phyloP scores from a whole-genome alignment of 306 rosid genomes.

The Lupinus albus region DNA sequence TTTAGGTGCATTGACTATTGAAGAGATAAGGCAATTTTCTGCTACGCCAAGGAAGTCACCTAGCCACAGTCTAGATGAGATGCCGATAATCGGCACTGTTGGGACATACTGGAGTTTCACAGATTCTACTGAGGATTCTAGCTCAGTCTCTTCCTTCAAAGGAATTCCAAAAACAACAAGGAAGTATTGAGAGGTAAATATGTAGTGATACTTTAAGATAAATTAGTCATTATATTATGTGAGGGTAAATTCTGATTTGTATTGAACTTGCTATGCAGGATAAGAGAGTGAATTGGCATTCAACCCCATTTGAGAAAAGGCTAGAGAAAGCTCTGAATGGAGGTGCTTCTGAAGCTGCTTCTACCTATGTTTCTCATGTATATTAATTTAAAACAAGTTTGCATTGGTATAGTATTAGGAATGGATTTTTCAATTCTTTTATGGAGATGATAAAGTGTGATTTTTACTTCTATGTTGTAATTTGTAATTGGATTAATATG shows the following conservation, averaged over 20 bases:
- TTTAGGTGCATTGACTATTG: slow-evolving; percentile 80
- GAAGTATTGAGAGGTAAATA: slow-evolving; percentile 83
- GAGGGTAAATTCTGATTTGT: slow-evolving; percentile 53
- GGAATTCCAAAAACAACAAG: slow-evolving; percentile 88
- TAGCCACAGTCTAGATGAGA: slow-evolving; percentile 65
- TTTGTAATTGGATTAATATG: slow-evolving; percentile 25
- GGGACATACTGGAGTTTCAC: slow-evolving; percentile 71
- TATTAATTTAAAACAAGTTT: slow-evolving; percentile 32
- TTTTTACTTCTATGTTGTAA: slow-evolving; percentile 36
- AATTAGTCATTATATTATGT: neutral
- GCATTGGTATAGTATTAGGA: slow-evolving; percentile 37
- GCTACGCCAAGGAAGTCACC: slow-evolving; percentile 78
- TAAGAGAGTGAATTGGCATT: slow-evolving; percentile 75
- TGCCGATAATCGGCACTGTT: slow-evolving; percentile 82
- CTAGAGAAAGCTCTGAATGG: slow-evolving; percentile 77
- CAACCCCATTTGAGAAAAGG: slow-evolving; percentile 87
- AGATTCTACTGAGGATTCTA: slow-evolving; percentile 47
- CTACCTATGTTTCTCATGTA: slow-evolving; percentile 41
- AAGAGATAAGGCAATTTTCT: slow-evolving; percentile 76
- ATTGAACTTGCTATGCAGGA: slow-evolving; percentile 65
- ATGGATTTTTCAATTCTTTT: slow-evolving; percentile 46
- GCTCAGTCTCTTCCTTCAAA: slow-evolving; percentile 61
- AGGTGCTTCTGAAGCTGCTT: slow-evolving; percentile 52
- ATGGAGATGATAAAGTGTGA: slow-evolving; percentile 42
- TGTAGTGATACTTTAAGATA: slow-evolving; percentile 43